Evolutionary conservation across 2,329 filamentous ascomycete species (phyloP), one percentile per base, ranked within the genome.

Genomic region (Calonectria honghensis): DNA sequence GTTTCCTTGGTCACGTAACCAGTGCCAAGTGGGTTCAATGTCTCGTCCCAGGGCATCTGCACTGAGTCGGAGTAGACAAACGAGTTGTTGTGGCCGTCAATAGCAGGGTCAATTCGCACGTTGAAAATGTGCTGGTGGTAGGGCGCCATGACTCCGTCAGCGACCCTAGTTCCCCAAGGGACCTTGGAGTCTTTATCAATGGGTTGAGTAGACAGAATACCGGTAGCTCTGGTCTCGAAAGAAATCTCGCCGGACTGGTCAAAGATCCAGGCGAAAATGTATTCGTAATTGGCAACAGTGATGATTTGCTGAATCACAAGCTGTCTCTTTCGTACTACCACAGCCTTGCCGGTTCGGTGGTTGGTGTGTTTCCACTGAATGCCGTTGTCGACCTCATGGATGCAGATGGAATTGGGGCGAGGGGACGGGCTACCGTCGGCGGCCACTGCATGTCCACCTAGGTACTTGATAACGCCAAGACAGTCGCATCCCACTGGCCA

Each of bases 281-380:
- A 94, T 80, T 94, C 93, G 85, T 94, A 94, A 85, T 94, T 94
- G 50, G 89, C 90, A 0, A 94, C 88, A 0, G 93, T 94, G 79
- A 93, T 90, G 81, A 94, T 92, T 79, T 90, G 92, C 81, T 94
- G 93, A 2, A 94, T 82, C 0, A 94, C 91, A 7, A 95, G 87
- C 79, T 93, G 89, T 3, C 93, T 88, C 68, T 88, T 86, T 9
- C 93, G 87, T 3, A 90, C 89, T 0, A 94, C 90, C 0, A 91
- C 90, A 0, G 91, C 91, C 24, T 90, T 87, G 9, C 87, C 87
- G 0, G 91, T 94, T 24, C 92, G 88, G 83, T 88, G 93, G 84
- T 94, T 94, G 6, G 92, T 89, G 83, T 94, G 93, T 83, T 94
- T 94, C 92, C 92, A 94, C n/a, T 90, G 88, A 54, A 95, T 93